Evolutionary conservation across 345 rosid species (phyloP), one percentile per base, ranked within the genome.

Genomic region (Aquilaria malaccensis): DNA sequence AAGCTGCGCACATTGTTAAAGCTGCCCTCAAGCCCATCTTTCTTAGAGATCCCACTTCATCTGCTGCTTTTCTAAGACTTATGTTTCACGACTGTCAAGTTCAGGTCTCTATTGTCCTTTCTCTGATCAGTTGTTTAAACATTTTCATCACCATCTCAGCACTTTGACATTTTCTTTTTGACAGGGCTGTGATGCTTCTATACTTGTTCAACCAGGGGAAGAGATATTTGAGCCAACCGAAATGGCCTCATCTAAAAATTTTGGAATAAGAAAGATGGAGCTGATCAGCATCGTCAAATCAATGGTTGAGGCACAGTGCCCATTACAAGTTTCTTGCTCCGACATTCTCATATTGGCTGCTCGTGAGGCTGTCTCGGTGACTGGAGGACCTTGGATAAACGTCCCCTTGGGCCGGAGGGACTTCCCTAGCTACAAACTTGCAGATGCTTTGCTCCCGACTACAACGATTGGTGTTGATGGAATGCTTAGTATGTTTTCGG

Each of bases 31-130:
- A 62, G 15, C 52, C 68, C 12, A 33, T 65, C 50, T 73, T 79
- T 64, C 55, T 74, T 4, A 22, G 59, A 43, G 83, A 79, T 73
- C 83, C 80, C 58, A 50, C 72, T 58, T 60, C 80, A 30, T 76
- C 80, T 5, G 61, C 83, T 7, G 83, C 80, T 53, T 64, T 79
- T 72, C 65, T 76, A 30, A 70, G 80, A 60, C 83, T 79, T 30
- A 79, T 79, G 80, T 76, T 79, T 66, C 83, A 79, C 62, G 83
- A 79, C 63, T 79, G 83, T 67, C 80, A 79, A 79, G 83, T 76
- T 68, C 80, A 79, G 80, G 83, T 79, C 61, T 51, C 53, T 59
- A 46, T 3, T 63, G 62, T 13, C 33, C 13, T 12, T 6, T 61
- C 45, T 11, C 10, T 32, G 33, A 37, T 22, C 22, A 22, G 13